Evolutionary conservation across 1,139 yeast genomes (phyloP).

Genomic region (Pneumocystis wakefieldiae): DNA sequence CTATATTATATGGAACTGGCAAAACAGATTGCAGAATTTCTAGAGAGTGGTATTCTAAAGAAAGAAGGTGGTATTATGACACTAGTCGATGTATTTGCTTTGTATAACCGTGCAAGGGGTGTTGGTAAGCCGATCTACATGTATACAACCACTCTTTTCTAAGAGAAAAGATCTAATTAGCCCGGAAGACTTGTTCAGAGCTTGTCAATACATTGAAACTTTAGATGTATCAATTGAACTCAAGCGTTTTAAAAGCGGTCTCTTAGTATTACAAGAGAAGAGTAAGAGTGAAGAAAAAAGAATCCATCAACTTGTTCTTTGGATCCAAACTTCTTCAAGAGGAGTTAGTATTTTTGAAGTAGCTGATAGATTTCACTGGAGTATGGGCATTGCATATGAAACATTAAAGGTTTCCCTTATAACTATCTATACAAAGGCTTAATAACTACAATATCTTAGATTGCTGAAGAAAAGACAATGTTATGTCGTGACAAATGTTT

Average conservation of each 20-base stretch:
- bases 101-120: constrained; percentile 48
- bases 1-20: constrained; percentile 36
- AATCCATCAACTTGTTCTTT: constrained; percentile 22
- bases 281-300: constrained; percentile 24
- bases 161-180: constrained; percentile 32
- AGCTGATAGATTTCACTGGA: constrained; percentile 48
- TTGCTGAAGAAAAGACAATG: constrained; percentile 41
- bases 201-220: constrained; percentile 34
- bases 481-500: constrained; percentile 54
- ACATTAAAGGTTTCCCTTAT: constrained; percentile 33
- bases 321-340: constrained; percentile 19
- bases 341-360: constrained; percentile 35
- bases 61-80: constrained; percentile 44
- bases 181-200: constrained; percentile 40
- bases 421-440: neutral
- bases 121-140: constrained; percentile 17
- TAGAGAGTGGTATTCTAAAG: constrained; percentile 30
- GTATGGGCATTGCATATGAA: constrained; percentile 52
- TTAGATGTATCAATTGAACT: constrained; percentile 34
- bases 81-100: constrained; percentile 42
- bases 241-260: constrained; percentile 29
- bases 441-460: constrained; percentile 11
- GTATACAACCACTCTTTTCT: neutral
- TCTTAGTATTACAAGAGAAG: constrained; percentile 34
- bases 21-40: constrained; percentile 44